Conservation (phyloP, 1,139 yeast species). For the Schwanniomyces etchellsii region DNA sequence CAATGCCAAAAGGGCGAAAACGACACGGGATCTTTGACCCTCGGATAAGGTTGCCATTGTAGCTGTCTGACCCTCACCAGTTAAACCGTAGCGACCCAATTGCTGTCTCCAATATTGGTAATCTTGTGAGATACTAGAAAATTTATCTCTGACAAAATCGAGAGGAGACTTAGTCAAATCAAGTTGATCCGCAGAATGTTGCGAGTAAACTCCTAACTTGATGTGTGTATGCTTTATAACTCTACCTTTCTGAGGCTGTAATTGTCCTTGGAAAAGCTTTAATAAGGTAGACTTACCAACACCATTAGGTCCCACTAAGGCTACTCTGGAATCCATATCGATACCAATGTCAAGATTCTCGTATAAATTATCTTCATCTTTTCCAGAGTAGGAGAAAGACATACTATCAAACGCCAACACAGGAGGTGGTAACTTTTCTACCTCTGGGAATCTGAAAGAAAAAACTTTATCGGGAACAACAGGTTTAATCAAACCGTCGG, state of each 20-base stretch:
- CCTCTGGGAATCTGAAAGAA: conserved; percentile 90
- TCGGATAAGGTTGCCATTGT: conserved; percentile 98
- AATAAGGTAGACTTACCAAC: conserved; percentile 96
- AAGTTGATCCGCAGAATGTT: conserved; percentile 97
- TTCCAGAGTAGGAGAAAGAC: conserved; percentile 87
- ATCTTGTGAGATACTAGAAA: conserved; percentile 86
- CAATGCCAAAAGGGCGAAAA: conserved; percentile 90
- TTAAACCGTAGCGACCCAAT: conserved; percentile 95
- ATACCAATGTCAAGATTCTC: conserved; percentile 93
- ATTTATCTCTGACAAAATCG: conserved; percentile 94
- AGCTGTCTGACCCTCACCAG: conserved; percentile 98
- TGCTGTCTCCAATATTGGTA: conserved; percentile 99
- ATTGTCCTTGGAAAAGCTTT: conserved; percentile 93
- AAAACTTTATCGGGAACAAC: conserved; percentile 92
- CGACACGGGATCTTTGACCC: conserved; percentile 99
- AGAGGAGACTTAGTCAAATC: conserved; percentile 92
- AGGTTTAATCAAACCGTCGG: conserved; percentile 93
- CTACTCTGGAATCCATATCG: conserved; percentile 98
- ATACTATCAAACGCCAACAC: conserved; percentile 95
- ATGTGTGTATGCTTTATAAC: conserved; percentile 96
- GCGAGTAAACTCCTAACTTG: conserved; percentile 97
- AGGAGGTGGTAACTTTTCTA: conserved; percentile 98
- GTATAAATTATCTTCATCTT: conserved; percentile 81
- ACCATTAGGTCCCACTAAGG: conserved; percentile 99
- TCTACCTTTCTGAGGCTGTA: conserved; percentile 87